Conservation (phyloP, 1,139 yeast genomes). For the Suhomyces bokatorum region DNA sequence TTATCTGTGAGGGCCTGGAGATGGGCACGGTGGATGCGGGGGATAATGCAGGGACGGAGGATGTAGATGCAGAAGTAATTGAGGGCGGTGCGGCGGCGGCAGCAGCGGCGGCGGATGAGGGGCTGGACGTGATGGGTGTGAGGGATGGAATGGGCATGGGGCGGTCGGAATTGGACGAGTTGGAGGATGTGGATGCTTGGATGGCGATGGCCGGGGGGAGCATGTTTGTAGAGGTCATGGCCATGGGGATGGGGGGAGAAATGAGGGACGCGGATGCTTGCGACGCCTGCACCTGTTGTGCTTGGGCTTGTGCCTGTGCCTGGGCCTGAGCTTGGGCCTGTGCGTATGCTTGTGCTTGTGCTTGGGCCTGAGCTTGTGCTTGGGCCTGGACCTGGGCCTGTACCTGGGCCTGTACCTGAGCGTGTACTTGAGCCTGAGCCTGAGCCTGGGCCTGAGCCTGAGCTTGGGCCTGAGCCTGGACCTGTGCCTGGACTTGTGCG, state of each 20-base stretch:
- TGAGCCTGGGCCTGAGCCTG: neutral
- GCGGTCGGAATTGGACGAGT: constrained; percentile 6
- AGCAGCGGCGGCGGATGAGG: constrained; percentile 16
- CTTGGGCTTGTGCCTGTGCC: neutral
- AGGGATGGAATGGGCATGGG: constrained; percentile 13
- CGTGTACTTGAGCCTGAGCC: neutral
- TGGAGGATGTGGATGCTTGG: constrained; percentile 6
- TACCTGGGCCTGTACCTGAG: neutral
- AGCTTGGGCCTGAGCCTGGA: constrained; percentile 7
- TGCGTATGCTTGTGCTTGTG: neutral
- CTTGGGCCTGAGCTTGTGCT: neutral
- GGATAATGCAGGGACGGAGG: constrained; percentile 4
- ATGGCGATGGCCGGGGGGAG: constrained; percentile 11
- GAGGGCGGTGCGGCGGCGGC: constrained; percentile 16
- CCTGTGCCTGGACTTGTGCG: constrained; percentile 12
- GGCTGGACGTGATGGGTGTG: constrained; percentile 17
- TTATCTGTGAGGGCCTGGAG: constrained; percentile 4
- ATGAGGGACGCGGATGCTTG: constrained; percentile 1
- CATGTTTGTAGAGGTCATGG: constrained; percentile 1
- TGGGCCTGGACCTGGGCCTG: neutral
- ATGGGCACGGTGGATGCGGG: neutral
- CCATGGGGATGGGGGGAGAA: constrained; percentile 6
- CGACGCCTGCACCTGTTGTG: constrained; percentile 3
- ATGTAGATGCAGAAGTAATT: neutral
- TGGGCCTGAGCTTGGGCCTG: neutral